These are phyloP conservation scores for Babesia ovata DNA, from an alignment of 169 alveolate genomes.

Conservation along the genomic window DNA sequence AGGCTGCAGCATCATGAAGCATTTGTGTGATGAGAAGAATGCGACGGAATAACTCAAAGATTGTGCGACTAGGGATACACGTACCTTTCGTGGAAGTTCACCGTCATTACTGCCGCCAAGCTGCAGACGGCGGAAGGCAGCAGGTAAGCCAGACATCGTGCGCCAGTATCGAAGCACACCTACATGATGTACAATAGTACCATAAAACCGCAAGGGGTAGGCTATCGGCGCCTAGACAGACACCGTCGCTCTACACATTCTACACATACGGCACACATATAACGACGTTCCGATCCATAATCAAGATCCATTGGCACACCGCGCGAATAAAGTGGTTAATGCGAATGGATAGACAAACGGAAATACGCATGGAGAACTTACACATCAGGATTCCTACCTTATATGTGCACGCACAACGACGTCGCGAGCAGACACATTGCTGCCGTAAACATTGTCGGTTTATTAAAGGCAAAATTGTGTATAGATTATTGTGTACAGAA, in stretches of 20 bases:
- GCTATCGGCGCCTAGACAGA: neutral
- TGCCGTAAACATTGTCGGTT: neutral
- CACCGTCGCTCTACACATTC: neutral
- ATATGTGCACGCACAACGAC: neutral
- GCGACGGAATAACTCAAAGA: neutral
- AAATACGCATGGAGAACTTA: neutral
- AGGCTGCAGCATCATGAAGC: constrained; percentile 7
- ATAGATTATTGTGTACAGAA: too few relatives aligned
- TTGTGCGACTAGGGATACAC: neutral
- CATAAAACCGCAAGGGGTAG: neutral
- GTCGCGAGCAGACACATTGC: neutral
- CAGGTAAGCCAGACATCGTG: constrained; percentile 1
- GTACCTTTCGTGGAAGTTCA: neutral
- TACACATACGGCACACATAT: neutral
- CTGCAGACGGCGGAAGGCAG: constrained; percentile 12
- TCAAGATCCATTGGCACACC: too few relatives aligned
- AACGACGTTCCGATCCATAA: too few relatives aligned
- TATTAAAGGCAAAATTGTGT: too few relatives aligned
- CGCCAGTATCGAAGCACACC: neutral
- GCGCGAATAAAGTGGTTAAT: too few relatives aligned
- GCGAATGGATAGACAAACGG: too few relatives aligned
- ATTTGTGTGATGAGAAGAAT: neutral
- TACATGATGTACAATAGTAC: neutral
- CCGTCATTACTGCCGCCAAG: neutral
- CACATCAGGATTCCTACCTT: neutral